Conservation (phyloP, 1,139 yeast species). For the Keqinozyma sinolaborantium region DNA sequence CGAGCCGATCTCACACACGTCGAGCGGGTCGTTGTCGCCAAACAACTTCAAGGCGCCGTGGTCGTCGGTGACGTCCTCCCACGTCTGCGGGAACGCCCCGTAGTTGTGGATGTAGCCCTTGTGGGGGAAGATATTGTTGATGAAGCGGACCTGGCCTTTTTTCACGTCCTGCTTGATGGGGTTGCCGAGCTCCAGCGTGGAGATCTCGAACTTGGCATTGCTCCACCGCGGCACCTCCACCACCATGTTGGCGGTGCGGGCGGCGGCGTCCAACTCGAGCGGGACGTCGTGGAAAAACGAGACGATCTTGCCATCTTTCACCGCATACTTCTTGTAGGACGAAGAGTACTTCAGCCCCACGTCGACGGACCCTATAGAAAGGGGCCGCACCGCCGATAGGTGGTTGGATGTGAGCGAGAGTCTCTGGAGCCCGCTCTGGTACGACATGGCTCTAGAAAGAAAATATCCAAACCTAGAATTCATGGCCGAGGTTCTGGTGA, state of each 20-base stretch:
- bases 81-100: conserved; percentile 93
- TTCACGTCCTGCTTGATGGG: conserved; percentile 86
- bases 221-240: conserved; percentile 93
- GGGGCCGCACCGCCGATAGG: conserved; percentile 3
- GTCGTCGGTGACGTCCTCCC: conserved; percentile 78
- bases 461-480: no score
- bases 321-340: conserved; percentile 31
- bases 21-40: conserved; percentile 91
- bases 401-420: conserved; percentile 8
- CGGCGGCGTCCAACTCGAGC: conserved; percentile 58
- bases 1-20: conserved; percentile 86
- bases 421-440: conserved; percentile 1
- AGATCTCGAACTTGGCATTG: conserved; percentile 84
- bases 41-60: conserved; percentile 67
- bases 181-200: conserved; percentile 61
- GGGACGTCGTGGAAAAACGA: conserved; percentile 82
- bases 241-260: conserved; percentile 75
- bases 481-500: conserved; percentile 1
- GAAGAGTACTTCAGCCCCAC: conserved; percentile 35
- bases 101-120: conserved; percentile 91
- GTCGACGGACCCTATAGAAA: conserved; percentile 9
- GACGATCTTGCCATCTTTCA: conserved; percentile 65
- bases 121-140: conserved; percentile 84
- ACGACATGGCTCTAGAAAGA: not conserved
- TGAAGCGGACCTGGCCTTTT: conserved; percentile 80